Evolutionary conservation across 140 eudicot species (phyloP), one percentile per base, ranked within the genome.

Genomic region (Cichorium intybus): DNA sequence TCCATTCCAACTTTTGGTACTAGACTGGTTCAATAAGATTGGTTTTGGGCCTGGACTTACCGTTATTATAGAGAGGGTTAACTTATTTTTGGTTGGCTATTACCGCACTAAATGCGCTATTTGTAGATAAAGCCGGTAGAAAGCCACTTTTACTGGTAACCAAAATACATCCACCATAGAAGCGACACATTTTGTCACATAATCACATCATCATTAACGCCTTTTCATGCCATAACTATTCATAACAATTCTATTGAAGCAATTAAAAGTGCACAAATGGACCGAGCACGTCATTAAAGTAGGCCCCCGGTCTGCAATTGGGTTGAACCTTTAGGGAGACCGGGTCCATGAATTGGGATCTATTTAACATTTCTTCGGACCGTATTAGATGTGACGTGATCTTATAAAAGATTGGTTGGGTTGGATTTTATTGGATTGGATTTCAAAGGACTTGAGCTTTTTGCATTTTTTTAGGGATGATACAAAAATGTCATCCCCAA

Each of bases 111-210:
- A 92, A 80, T 15, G 89, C 95, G 14, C 58, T 79, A 6, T 65
- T 88, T 26, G 53, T 92, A 17, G 96, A 92, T 81, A 88, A 75
- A 75, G 85, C 89, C 5, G 96, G 98, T 69, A 81, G 98, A 63
- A 91, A 85, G 65, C 98, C 98, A 8, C 92, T 88, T 68, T 60
- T 92, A 72, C 65, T 88, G 95, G 98, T 92, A 83, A 67, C 8
- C 4, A 48, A 0, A 23, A 55, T 21, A 55, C 39, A 64, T 22
- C 14, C 23, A 49, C 55, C 31, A 17, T n/a, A n/a, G n/a, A n/a
- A 31, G 28, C n/a, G 28, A 3, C 20, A 41, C 14, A 54, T 29
- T 15, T 34, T 26, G 10, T 50, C 60, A 31, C 48, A 9, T 49
- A 50, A 28, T 11, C 8, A n/a, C n/a, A 29, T 31, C 5, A 11